Evolutionary conservation across 495 filamentous ascomycete genomes (phyloP).

Genomic region (Xylaria curta): DNA sequence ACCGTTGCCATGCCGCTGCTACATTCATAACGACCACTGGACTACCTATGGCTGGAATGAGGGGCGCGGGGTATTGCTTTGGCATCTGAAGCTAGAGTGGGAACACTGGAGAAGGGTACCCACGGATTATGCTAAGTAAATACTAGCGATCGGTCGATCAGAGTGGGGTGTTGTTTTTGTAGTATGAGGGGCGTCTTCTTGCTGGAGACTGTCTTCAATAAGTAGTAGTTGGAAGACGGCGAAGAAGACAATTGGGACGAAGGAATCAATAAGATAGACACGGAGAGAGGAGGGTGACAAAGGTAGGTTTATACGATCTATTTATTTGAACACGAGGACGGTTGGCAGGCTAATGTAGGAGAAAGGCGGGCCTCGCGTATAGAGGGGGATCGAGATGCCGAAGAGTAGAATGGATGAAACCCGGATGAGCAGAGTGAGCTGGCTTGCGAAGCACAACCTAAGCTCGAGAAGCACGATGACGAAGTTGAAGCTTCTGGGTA

Average conservation of each 20-base stretch:
- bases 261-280: background rate
- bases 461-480: slow-evolving; percentile 38
- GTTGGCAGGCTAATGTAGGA: slow-evolving; percentile 27
- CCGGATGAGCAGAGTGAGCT: background rate
- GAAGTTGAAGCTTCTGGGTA: slow-evolving; percentile 28
- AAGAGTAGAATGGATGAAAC: background rate
- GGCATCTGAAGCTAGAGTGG: slow-evolving; percentile 12
- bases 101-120: slow-evolving; percentile 19
- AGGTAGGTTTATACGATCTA: slow-evolving; percentile 9
- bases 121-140: slow-evolving; percentile 6
- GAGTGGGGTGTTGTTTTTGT: slow-evolving; percentile 11
- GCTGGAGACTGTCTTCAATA: background rate
- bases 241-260: background rate
- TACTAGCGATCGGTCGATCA: slow-evolving; percentile 3
- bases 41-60: slow-evolving; percentile 25
- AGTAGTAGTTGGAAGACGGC: background rate
- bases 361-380: slow-evolving; percentile 18
- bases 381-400: background rate
- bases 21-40: background rate
- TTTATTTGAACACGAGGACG: slow-evolving; percentile 6
- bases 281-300: background rate
- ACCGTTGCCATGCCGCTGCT: background rate
- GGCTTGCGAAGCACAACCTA: slow-evolving; percentile 27
- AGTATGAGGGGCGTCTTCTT: background rate
- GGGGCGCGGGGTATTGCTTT: slow-evolving; percentile 13